A percentile compares a stretch with the other conserved stretches of the same genome.
phyloP scores from a whole-genome alignment of 257 asterid genomes.

The Solanum lycopersicoides region DNA sequence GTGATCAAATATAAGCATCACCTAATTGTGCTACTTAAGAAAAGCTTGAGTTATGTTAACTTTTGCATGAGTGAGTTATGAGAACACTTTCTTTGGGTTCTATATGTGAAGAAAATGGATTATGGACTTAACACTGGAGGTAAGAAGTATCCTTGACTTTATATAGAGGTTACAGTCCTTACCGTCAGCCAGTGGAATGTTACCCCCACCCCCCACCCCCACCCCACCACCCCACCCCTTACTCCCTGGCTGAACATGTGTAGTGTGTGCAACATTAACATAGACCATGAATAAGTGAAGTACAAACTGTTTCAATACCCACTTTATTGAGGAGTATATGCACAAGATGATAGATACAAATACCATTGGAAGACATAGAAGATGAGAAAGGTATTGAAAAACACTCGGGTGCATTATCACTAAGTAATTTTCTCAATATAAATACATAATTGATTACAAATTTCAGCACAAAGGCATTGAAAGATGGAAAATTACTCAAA shows the following conservation, averaged over 20 bases:
- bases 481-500: not conserved
- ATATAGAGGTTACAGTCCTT: not conserved
- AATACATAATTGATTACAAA: not conserved
- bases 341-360: not conserved
- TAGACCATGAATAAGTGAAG: not conserved
- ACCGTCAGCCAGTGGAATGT: not conserved
- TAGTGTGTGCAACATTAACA: not conserved
- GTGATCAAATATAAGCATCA: not conserved
- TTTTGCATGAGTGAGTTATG: not conserved
- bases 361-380: not conserved
- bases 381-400: not conserved
- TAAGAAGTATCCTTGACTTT: not conserved
- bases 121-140: not conserved
- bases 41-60: not conserved
- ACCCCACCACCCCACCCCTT: not conserved
- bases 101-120: not conserved
- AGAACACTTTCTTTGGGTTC: not conserved
- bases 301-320: not conserved
- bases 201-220: not conserved
- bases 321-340: not conserved
- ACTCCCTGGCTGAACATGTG: not conserved
- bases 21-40: not conserved
- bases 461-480: not conserved
- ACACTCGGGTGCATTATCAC: not conserved
- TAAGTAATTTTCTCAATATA: not conserved